Percentiles rank a stretch among this genome's conserved stretches.
phyloP scores from a whole-genome alignment of 2,329 filamentous ascomycete genomes.

The Aureobasidium sp. region DNA sequence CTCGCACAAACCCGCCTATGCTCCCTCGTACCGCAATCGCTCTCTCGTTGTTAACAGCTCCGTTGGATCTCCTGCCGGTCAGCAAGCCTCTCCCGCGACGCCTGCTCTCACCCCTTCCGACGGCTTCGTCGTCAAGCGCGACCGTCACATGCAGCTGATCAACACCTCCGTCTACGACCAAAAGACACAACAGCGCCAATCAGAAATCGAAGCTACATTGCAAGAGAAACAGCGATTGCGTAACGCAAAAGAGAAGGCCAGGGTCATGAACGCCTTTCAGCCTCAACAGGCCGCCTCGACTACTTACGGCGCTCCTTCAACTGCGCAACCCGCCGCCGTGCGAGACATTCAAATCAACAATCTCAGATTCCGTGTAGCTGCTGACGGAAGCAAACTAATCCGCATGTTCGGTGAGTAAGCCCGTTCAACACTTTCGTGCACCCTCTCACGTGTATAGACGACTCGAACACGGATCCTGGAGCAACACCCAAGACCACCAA shows the following conservation, averaged over 20 bases:
- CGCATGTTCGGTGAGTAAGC: slow-evolving; percentile 56
- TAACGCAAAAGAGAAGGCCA: slow-evolving; percentile 51
- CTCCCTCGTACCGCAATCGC: slow-evolving; percentile 13
- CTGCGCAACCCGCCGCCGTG: slow-evolving; percentile 8
- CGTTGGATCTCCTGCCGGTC: neutral
- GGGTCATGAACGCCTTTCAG: slow-evolving; percentile 42
- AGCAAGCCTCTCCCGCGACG: slow-evolving; percentile 7
- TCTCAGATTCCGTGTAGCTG: slow-evolving; percentile 63
- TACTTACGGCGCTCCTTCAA: slow-evolving; percentile 12
- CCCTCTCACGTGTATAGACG: slow-evolving; percentile 16
- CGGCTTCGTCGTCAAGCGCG: slow-evolving; percentile 12
- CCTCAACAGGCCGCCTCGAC: neutral
- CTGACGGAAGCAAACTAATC: slow-evolving; percentile 74
- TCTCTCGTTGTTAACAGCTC: slow-evolving; percentile 12
- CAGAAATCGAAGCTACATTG: slow-evolving; percentile 63
- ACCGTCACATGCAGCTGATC: slow-evolving; percentile 53
- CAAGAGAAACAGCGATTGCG: slow-evolving; percentile 47
- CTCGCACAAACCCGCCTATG: slow-evolving; percentile 6
- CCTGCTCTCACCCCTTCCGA: neutral
- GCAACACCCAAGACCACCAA: slow-evolving; percentile 65
- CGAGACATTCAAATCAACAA: slow-evolving; percentile 62
- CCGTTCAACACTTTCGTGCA: neutral
- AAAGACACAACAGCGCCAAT: slow-evolving; percentile 57
- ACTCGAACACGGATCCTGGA: slow-evolving; percentile 16
- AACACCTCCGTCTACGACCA: slow-evolving; percentile 74